Percentiles rank a stretch among this genome's conserved stretches.
phyloP scores from a whole-genome alignment of 257 asterid genomes.

The Solanum raphanifolium region DNA sequence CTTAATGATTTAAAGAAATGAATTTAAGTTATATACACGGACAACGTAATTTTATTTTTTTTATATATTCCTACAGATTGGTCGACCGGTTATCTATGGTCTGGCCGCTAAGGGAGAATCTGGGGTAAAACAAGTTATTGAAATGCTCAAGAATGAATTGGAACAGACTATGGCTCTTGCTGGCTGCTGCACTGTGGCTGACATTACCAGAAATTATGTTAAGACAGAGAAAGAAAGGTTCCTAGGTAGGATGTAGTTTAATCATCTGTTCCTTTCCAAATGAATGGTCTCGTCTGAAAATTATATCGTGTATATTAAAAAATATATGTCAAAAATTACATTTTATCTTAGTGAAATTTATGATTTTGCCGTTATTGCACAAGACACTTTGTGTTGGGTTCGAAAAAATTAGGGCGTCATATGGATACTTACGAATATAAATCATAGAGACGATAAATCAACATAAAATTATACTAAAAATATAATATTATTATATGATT shows the following conservation, averaged over 20 bases:
- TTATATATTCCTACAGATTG: slow-evolving; percentile 22
- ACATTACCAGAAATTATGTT: slow-evolving; percentile 37
- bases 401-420: no score
- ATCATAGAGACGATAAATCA: background rate
- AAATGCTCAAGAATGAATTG: slow-evolving; percentile 44
- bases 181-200: slow-evolving; percentile 39
- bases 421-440: no score
- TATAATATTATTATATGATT: no score
- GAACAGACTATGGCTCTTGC: slow-evolving; percentile 54
- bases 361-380: background rate
- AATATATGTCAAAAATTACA: background rate
- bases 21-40: background rate
- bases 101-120: slow-evolving; percentile 40
- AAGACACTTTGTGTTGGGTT: background rate
- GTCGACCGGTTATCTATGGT: slow-evolving; percentile 44
- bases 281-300: background rate
- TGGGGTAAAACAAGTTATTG: slow-evolving; percentile 35
- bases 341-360: background rate
- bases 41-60: background rate
- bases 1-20: background rate
- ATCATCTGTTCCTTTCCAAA: background rate
- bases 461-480: no score
- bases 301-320: background rate
- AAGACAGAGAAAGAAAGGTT: slow-evolving; percentile 23
- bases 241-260: slow-evolving; percentile 20